Conservation (phyloP, 805 yeast genomes). For the Yamadazyma olivae region DNA sequence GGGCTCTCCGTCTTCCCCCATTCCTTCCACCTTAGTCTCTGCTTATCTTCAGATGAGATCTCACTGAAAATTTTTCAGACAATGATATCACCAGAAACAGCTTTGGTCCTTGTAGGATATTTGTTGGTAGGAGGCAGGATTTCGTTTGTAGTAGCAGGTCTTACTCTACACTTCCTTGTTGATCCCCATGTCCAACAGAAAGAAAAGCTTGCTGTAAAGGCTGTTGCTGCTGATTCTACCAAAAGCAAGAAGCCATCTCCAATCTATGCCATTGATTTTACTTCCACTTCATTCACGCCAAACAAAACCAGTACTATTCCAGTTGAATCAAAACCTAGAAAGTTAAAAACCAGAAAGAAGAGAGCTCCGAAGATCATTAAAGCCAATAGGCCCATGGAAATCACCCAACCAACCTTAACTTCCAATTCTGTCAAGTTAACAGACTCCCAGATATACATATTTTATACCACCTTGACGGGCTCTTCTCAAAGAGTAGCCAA, state of each 20-base stretch:
- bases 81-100: conserved; percentile 7
- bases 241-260: conserved; percentile 23
- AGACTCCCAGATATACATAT: conserved; percentile 60
- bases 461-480: conserved; percentile 86
- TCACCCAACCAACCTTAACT: conserved; percentile 32
- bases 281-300: conserved; percentile 30
- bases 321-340: conserved; percentile 1
- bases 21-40: too few species aligned
- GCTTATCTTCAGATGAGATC: too few species aligned
- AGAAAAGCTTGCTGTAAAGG: too few species aligned
- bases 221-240: background rate
- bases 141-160: conserved; percentile 24
- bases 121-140: conserved; percentile 42
- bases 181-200: background rate
- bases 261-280: conserved; percentile 42
- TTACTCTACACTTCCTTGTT: conserved; percentile 2
- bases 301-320: conserved; percentile 18
- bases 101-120: conserved; percentile 18
- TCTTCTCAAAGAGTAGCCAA: conserved; percentile 70
- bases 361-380: conserved; percentile 36
- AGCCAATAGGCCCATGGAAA: conserved; percentile 25
- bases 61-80: conserved; percentile 12
- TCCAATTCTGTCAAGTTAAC: conserved; percentile 36
- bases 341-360: conserved; percentile 14
- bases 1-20: too few species aligned